Base-by-base conservation (phyloP, 1,284 basidiomycete genomes). In the Chondrostereum purpureum region DNA sequence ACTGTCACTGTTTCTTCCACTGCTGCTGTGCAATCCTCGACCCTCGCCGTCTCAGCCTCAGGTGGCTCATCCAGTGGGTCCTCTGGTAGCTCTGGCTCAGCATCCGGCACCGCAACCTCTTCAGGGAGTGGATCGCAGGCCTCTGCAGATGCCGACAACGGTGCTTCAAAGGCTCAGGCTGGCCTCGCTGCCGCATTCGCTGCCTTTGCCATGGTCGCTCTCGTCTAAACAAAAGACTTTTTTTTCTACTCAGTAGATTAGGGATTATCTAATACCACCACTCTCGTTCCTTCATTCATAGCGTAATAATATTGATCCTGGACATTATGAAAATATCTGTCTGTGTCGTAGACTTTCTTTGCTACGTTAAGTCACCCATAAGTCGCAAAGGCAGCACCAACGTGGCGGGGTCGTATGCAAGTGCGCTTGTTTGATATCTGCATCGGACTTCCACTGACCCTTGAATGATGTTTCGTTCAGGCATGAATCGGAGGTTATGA, bases 21-120 rank as follows among this genome's bases (percentile, higher is more conserved):
- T 24, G 76, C 77, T 20, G 59, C 82, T 11, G 84, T 88, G 19
- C 66, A 77, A 50, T 73, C 77, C 16, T 72, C 78, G 24, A 86
- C 83, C 2, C 69, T 88, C 23, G 45, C 57, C 5, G 54, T 69
- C n/a, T 55, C 59, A 40, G 53, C 63, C 19, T 44, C 39, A 24
- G 43, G 51, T 57, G 13, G 20, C 21, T 21, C 11, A 13, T 19
- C 39, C 39, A 19, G 37, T 39, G 37, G 37, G n/a, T n/a, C n/a
- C n/a, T n/a, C n/a, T n/a, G n/a, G n/a, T 6, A 49, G 55, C 36
- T 54, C 59, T 35, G 51, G 50, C 42, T 50, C 51, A 42, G 42
- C 51, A 14, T 51, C 60, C n/a, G 51, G 53, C 21, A 24, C 56
- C 19, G 36, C 42, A 11, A 35, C 37, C 37, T 49, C 45, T 19